These are phyloP conservation scores for Chaetomium globosum DNA, from an alignment of 2,329 filamentous ascomycete species.

Conservation along the genomic window DNA sequence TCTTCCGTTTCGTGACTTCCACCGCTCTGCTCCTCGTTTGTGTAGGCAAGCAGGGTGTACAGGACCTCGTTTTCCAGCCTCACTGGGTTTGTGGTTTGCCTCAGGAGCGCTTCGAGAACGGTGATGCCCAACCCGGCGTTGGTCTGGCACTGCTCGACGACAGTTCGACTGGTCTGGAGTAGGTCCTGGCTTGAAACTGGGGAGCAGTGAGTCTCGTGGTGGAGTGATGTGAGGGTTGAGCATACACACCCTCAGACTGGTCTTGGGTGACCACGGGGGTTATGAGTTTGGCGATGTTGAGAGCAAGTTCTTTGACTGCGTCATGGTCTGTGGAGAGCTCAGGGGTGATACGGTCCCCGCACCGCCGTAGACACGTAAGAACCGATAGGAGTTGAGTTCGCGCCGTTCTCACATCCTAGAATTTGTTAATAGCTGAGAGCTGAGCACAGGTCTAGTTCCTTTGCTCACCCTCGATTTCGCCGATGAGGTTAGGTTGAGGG, in stretches of 20 bases:
- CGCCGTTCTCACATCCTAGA: background rate
- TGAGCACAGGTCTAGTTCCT: background rate
- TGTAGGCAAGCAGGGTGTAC: constrained; percentile 43
- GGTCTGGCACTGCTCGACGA: constrained; percentile 19
- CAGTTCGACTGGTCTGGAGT: background rate
- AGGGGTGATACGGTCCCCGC: constrained; percentile 9
- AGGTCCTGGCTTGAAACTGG: constrained; percentile 23
- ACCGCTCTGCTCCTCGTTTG: constrained; percentile 37
- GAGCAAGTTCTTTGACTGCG: constrained; percentile 10
- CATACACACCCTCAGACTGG: constrained; percentile 15
- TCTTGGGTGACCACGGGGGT: constrained; percentile 20
- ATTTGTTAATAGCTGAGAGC: background rate
- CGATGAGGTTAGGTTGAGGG: background rate
- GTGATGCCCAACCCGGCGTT: constrained; percentile 31
- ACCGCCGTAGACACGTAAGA: constrained; percentile 25
- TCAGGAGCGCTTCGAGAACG: constrained; percentile 27
- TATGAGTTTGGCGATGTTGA: constrained; percentile 22
- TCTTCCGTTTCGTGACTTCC: constrained; percentile 40
- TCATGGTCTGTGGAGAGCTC: constrained; percentile 8
- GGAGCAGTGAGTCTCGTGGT: background rate
- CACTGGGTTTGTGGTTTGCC: background rate
- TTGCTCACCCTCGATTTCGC: constrained; percentile 7
- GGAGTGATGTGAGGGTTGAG: background rate
- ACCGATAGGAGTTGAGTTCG: constrained; percentile 18
- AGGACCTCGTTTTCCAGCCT: constrained; percentile 37